Base-by-base conservation (phyloP, 2,329 filamentous ascomycete genomes). In the Neurospora sp. region DNA sequence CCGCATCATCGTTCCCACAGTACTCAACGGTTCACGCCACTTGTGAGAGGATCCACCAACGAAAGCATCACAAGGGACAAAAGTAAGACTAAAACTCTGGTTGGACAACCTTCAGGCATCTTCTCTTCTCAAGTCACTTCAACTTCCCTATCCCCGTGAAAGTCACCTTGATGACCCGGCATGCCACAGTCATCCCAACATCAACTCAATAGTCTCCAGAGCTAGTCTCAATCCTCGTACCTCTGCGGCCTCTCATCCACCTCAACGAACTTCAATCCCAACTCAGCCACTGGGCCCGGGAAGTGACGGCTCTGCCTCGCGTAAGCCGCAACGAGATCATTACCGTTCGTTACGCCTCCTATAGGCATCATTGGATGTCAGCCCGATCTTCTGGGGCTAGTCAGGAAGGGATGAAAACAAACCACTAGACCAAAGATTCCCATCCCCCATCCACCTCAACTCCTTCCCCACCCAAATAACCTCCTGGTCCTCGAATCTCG, bases 281-380 rank as follows among this genome's bases (percentile, higher is more conserved):
- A 73, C 75, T 87, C 84, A 10, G 79, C 83, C 17, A 85, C 72
- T 0, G 81, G 76, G 4, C 71, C 73, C 0, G 83, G 80, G 74
- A 85, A 84, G 69, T 80, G 80, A 69, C 80, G 78, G 62, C 79
- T 79, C 6, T 80, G 77, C 42, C 83, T 80, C 9, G 81, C 81
- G 74, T 87, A 87, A 2, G 84, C 84, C 19, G 83, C 82, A 66
- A 86, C 82, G 68, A 87, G 79, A 70, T 87, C 86, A 73, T 87
- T 86, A 39, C 85, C 85, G 71, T 87, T 87, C 13, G 85, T 87
- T 68, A 87, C 78, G 68, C 84, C 84, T n/a, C 84, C 84, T 85
- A 46, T 68, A 13, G 13, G 10, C 52, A n/a, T 40, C 23, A 46
- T 66, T n/a, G 38, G 39, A 68, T 10, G 17, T 62, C 28, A 52